phyloP scores from a whole-genome alignment of 176 grass and related monocot genomes.

The maize (Zea mays) region Zm-B73-REFERENCE-NAM-5.0 NC_050096.1:30662001-30662500 shows the following conservation, averaged over 20 bases:
- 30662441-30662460: slow-evolving; percentile 25
- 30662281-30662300: not conserved
- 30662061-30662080: not conserved
- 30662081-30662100: not conserved
- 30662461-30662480: slow-evolving; percentile 21
- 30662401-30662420: slow-evolving; percentile 39
- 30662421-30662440: not conserved
- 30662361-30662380: slow-evolving; percentile 1
- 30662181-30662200: not conserved
- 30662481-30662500: not conserved
- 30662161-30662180: not conserved
- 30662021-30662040: slow-evolving; percentile 12
- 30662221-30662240: not conserved
- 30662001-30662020: not conserved
- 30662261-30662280: not conserved
- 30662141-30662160: not conserved
- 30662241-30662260: not conserved
- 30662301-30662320: slow-evolving; percentile 11
- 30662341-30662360: slow-evolving; percentile 12
- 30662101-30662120: too few species aligned
- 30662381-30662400: slow-evolving; percentile 32
- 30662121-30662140: slow-evolving; percentile 3
- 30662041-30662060: not conserved
- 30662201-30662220: not conserved
- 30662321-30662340: slow-evolving; percentile 6